Evolutionary conservation across 257 asterid species (phyloP).

Genomic region (Ligustrum vulgare): DNA sequence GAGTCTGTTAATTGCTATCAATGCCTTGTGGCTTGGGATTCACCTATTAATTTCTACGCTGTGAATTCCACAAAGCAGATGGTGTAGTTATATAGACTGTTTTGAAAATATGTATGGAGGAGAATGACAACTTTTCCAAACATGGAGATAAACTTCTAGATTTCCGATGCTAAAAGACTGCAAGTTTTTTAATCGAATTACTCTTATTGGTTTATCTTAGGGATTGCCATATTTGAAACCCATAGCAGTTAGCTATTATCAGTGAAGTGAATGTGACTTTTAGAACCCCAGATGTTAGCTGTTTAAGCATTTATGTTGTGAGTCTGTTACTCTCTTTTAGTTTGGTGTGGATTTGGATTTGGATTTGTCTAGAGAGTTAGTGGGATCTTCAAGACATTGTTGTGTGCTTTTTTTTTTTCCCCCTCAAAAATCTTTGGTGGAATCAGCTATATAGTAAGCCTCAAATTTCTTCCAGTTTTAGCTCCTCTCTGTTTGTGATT

Average conservation of each 20-base stretch:
- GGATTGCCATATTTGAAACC: not conserved
- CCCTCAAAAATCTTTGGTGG: not conserved
- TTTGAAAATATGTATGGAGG: not conserved
- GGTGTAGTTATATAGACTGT: not conserved
- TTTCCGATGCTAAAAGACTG: not conserved
- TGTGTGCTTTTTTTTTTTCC: not conserved
- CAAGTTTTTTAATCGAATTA: not conserved
- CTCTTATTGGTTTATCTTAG: not conserved
- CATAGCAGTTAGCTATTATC: not conserved
- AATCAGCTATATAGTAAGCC: not conserved
- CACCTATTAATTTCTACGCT: not conserved
- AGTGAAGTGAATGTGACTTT: not conserved
- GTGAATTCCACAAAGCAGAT: not conserved
- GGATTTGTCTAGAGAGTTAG: not conserved
- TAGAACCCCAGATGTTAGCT: not conserved
- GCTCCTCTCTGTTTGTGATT: not conserved
- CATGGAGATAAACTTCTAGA: not conserved
- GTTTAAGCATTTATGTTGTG: not conserved
- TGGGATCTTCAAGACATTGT: not conserved
- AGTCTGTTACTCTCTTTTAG: not conserved
- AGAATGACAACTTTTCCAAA: not conserved
- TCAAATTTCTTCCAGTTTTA: not conserved
- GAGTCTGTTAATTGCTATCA: not conserved
- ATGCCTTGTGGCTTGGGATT: not conserved
- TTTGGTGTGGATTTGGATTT: not conserved